A percentile compares a stretch with the other conserved stretches of the same genome.
Evolutionary conservation across 805 yeast genomes (phyloP).

Genomic region (Metschnikowia sp.): DNA sequence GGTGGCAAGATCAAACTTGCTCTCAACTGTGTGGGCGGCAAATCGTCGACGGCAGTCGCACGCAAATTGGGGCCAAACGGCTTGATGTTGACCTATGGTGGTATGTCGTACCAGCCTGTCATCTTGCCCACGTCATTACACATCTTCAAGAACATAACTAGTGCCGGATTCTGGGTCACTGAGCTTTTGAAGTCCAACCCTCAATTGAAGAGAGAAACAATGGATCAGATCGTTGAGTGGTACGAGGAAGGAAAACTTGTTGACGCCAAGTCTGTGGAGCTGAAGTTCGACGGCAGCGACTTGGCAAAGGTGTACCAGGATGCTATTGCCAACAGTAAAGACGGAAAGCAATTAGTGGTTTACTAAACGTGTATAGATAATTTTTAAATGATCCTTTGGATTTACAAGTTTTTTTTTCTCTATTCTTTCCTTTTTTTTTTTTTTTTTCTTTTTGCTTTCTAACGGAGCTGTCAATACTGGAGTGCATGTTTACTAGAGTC

Average conservation of each 20-base stretch:
- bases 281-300: conserved; percentile 19
- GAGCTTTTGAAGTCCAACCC: conserved; percentile 36
- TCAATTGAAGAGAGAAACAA: conserved; percentile 34
- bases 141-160: conserved; percentile 83
- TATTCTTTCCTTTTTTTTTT: no score
- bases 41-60: conserved; percentile 75
- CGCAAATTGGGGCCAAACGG: conserved; percentile 76
- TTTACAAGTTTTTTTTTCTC: no score
- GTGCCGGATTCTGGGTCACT: conserved; percentile 93
- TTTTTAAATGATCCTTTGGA: not conserved
- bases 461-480: no score
- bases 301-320: conserved; percentile 29
- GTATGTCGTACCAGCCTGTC: conserved; percentile 96
- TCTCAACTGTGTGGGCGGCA: conserved; percentile 92
- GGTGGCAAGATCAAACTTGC: conserved; percentile 66
- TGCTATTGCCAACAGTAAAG: conserved; percentile 32
- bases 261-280: conserved; percentile 36
- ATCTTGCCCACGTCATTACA: conserved; percentile 83
- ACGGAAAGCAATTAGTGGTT: conserved; percentile 38
- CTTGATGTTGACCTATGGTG: conserved; percentile 87
- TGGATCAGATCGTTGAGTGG: conserved; percentile 38
- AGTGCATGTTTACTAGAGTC: no score
- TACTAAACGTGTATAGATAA: conserved; percentile 9
- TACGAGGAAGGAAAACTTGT: conserved; percentile 37
- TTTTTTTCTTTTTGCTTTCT: no score